Evolutionary conservation across 2,329 filamentous ascomycete species (phyloP).

Genomic region (Fusarium goolgardi): DNA sequence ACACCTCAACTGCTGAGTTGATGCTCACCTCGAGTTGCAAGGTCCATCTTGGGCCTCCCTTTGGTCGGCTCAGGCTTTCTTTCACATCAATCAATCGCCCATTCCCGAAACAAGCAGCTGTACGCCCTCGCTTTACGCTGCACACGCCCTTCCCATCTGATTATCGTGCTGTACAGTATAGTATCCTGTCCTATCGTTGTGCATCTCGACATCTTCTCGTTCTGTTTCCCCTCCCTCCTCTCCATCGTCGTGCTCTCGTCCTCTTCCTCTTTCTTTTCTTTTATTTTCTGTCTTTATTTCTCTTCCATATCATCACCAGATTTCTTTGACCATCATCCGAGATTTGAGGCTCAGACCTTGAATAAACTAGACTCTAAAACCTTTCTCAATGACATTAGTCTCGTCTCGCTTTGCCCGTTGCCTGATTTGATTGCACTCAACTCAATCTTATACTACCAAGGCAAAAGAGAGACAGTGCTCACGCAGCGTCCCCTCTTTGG

Average conservation of each 20-base stretch:
- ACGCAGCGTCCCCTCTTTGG: constrained; percentile 24
- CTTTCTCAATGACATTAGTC: constrained; percentile 27
- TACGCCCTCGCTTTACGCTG: constrained; percentile 19
- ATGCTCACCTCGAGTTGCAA: constrained; percentile 10
- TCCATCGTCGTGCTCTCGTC: background rate
- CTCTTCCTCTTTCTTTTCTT: background rate
- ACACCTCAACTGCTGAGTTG: constrained; percentile 9
- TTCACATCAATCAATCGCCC: constrained; percentile 23
- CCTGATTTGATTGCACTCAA: constrained; percentile 18
- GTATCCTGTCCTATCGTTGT: constrained; percentile 12
- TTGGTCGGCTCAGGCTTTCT: constrained; percentile 32
- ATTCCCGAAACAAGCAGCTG: constrained; percentile 34
- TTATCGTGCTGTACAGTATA: constrained; percentile 16
- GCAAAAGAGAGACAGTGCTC: constrained; percentile 30
- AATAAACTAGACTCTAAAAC: background rate
- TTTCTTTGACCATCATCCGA: background rate
- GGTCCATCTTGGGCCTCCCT: constrained; percentile 28
- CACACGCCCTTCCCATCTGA: constrained; percentile 17
- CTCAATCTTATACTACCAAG: constrained; percentile 24
- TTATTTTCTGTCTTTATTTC: background rate
- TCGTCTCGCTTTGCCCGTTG: constrained; percentile 28
- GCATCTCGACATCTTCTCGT: constrained; percentile 10
- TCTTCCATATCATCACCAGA: background rate
- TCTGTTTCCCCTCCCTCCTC: constrained; percentile 17
- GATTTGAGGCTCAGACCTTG: background rate